A percentile compares a stretch with the other conserved stretches of the same genome.
Conservation (phyloP, 208 protist species). For the Acanthamoeba rhysodes region DNA sequence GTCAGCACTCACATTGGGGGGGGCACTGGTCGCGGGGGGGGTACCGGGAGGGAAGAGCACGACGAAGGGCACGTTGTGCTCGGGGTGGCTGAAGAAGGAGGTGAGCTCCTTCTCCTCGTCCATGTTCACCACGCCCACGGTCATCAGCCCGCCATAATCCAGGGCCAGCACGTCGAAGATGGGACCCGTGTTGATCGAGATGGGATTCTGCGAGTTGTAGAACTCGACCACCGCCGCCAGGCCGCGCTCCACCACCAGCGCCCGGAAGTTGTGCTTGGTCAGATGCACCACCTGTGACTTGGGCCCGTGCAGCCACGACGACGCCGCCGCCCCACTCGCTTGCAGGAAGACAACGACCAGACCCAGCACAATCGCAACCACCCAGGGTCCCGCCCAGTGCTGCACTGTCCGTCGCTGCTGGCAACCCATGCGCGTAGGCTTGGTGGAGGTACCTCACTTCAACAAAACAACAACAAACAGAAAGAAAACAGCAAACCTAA, state of each 20-base stretch:
- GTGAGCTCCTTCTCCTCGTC: slow-evolving; percentile 53
- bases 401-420: too few relatives aligned
- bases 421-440: too few relatives aligned
- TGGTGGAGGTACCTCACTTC: too few relatives aligned
- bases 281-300: not conserved
- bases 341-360: too few relatives aligned
- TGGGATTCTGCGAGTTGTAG: not conserved
- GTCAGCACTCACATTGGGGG: too few relatives aligned
- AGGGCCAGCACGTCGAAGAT: slow-evolving; percentile 40
- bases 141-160: not conserved
- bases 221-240: slow-evolving; percentile 18
- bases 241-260: slow-evolving; percentile 10
- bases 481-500: too few relatives aligned
- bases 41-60: slow-evolving; percentile 8
- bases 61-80: not conserved
- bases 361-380: too few relatives aligned
- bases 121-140: not conserved
- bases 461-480: too few relatives aligned
- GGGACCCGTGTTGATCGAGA: not conserved
- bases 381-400: too few relatives aligned
- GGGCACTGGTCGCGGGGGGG: not conserved
- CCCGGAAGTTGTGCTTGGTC: slow-evolving; percentile 15
- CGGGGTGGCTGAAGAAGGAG: not conserved
- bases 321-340: too few relatives aligned
- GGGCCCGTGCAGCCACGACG: not conserved